Conservation (phyloP, 306 rosid species). For the Lagenaria siceraria region DNA sequence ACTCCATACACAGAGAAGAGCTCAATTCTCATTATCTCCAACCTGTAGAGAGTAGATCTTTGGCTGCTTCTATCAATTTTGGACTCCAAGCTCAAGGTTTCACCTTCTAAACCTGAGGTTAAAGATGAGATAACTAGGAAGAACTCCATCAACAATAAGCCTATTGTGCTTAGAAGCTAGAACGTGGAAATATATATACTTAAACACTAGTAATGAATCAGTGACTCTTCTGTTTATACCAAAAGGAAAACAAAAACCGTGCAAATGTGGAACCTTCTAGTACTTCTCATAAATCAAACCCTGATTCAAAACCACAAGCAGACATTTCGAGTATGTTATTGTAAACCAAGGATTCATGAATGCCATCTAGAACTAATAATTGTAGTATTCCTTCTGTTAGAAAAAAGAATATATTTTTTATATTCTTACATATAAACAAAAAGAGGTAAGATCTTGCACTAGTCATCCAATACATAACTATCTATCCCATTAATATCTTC, state of each 20-base stretch:
- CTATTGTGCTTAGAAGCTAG: background rate
- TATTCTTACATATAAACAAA: background rate
- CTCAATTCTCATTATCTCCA: slow-evolving; percentile 71
- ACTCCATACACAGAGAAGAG: slow-evolving; percentile 70
- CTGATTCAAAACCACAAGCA: background rate
- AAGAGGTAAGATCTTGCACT: background rate
- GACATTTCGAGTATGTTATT: background rate
- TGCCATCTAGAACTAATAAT: background rate
- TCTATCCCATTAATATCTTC: background rate
- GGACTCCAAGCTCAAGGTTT: slow-evolving; percentile 23
- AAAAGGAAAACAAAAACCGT: background rate
- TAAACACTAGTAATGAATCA: background rate
- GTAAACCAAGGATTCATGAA: background rate
- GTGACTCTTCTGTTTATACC: background rate
- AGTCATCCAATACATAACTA: background rate
- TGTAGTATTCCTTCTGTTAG: background rate
- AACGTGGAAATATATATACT: background rate
- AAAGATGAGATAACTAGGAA: background rate
- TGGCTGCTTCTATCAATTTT: slow-evolving; percentile 22
- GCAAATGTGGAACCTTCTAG: background rate
- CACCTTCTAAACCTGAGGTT: slow-evolving; percentile 25
- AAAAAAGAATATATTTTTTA: no score
- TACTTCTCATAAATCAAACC: background rate
- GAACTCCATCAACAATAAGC: background rate
- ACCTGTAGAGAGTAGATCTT: slow-evolving; percentile 43